A percentile compares a stretch with the other conserved stretches of the same genome.
Evolutionary conservation across 495 filamentous ascomycete genomes (phyloP).

Genomic region (Penicillium turbatum): DNA sequence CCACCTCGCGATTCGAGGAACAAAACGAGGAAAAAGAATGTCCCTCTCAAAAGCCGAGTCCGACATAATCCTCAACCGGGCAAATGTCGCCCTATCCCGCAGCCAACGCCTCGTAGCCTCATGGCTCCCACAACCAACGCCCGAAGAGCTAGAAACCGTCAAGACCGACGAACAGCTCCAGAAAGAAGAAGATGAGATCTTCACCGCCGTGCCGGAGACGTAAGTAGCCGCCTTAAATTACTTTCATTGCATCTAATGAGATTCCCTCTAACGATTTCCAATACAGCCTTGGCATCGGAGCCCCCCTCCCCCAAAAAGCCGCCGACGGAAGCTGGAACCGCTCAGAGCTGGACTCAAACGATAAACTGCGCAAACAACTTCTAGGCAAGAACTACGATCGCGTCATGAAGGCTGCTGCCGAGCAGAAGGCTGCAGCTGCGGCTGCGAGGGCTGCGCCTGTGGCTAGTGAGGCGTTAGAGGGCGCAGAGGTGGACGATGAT

Average conservation of each 20-base stretch:
- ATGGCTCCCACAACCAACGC: conserved; percentile 46
- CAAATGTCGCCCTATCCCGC: conserved; percentile 46
- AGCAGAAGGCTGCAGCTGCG: conserved; percentile 7
- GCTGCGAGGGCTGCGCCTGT: conserved; percentile 1
- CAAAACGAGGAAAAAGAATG: conserved; percentile 20
- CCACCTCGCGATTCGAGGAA: neutral
- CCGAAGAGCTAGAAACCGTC: conserved; percentile 39
- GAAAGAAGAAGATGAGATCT: conserved; percentile 48
- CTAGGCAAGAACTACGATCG: conserved; percentile 46
- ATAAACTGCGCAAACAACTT: conserved; percentile 46
- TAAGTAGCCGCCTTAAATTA: too few species aligned
- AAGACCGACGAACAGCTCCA: conserved; percentile 44
- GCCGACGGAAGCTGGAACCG: conserved; percentile 39
- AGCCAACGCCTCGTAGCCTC: conserved; percentile 50
- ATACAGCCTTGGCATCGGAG: conserved; percentile 46
- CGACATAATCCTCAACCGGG: conserved; percentile 48
- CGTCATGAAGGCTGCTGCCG: conserved; percentile 29
- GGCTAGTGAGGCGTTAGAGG: conserved; percentile 8
- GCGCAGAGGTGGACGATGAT: conserved; percentile 46
- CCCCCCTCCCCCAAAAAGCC: conserved; percentile 39
- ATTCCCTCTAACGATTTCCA: neutral
- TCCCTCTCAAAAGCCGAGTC: conserved; percentile 38
- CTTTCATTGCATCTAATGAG: too few species aligned
- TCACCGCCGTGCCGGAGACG: conserved; percentile 50
- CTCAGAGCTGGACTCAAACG: conserved; percentile 39